These are phyloP conservation scores for Tephrocybe sp. DNA, from an alignment of 768 basidiomycete genomes.

Conservation along the genomic window DNA sequence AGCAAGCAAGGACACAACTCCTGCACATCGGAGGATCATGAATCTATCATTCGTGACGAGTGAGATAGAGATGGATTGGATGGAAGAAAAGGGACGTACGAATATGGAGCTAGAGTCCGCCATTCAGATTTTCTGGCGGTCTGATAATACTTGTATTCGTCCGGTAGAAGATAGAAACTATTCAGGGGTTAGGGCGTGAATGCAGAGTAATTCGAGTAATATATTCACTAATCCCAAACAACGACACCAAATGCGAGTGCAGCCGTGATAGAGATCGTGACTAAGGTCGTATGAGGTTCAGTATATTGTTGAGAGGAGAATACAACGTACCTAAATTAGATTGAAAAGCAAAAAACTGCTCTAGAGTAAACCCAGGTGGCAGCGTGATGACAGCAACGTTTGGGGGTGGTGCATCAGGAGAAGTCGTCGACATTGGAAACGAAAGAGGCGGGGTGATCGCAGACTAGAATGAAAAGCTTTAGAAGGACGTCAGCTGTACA, in stretches of 20 bases:
- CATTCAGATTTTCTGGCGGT: conserved; percentile 10
- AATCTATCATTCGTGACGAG: background rate
- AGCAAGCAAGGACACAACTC: conserved; percentile 12
- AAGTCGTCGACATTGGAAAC: conserved; percentile 2
- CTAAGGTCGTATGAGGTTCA: too few species aligned
- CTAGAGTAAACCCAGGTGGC: conserved; percentile 13
- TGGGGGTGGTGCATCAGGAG: background rate
- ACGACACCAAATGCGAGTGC: conserved; percentile 14
- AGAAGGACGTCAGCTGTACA: too few species aligned
- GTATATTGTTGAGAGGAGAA: conserved; percentile 1
- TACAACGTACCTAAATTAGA: conserved; percentile 5
- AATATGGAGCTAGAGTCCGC: conserved; percentile 11
- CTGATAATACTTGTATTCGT: conserved; percentile 13
- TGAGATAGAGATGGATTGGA: background rate
- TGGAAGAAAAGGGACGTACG: conserved; percentile 1
- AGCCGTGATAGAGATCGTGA: conserved; percentile 13
- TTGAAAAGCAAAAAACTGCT: conserved; percentile 11
- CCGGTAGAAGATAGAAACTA: conserved; percentile 14
- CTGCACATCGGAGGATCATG: conserved; percentile 11
- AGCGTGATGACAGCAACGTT: conserved; percentile 9
- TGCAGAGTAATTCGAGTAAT: background rate
- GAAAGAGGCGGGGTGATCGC: background rate
- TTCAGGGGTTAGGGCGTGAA: too few species aligned
- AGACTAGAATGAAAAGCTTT: too few species aligned
- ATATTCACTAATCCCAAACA: conserved; percentile 15